Percentiles rank a stretch among this genome's conserved stretches.
Evolutionary conservation across 2,329 filamentous ascomycete genomes (phyloP).

Genomic region (Hymenoscyphus linearis): DNA sequence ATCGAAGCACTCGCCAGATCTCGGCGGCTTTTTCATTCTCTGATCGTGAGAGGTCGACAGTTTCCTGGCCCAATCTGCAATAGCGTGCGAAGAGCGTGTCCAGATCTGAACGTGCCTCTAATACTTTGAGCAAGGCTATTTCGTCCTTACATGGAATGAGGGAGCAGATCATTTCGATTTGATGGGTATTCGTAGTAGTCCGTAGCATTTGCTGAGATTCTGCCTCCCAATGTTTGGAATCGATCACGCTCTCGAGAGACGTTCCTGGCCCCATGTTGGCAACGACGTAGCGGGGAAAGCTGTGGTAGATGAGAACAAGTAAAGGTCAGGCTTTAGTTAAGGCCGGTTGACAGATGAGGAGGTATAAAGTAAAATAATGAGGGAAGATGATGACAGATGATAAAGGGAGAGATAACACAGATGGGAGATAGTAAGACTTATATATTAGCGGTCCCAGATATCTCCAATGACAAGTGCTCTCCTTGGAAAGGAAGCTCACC

Average conservation of each 20-base stretch:
- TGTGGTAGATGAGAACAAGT: not conserved
- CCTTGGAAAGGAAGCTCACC: conserved; percentile 3
- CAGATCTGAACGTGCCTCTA: conserved; percentile 7
- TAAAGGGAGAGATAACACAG: not conserved
- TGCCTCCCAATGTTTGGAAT: conserved; percentile 5
- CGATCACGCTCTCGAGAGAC: conserved; percentile 2
- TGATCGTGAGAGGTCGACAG: conserved; percentile 9
- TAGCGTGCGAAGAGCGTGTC: conserved; percentile 8
- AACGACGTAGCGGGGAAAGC: not conserved
- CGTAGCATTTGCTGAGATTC: conserved; percentile 7
- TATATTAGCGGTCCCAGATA: conserved; percentile 1
- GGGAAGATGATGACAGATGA: not conserved
- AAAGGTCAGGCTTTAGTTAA: not conserved
- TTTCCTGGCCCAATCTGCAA: conserved; percentile 7
- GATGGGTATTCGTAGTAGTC: conserved; percentile 4
- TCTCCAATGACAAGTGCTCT: not conserved
- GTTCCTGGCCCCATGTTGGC: conserved; percentile 5
- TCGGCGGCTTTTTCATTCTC: conserved; percentile 15
- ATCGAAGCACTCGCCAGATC: conserved; percentile 13
- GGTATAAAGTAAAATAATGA: conserved; percentile 3
- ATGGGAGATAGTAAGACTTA: not conserved
- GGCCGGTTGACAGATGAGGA: not conserved
- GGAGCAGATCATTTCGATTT: conserved; percentile 10
- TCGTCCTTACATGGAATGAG: conserved; percentile 7
- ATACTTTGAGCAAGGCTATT: not conserved